phyloP scores from a whole-genome alignment of 2,329 filamentous ascomycete genomes.

The Venturia carpophila region DNA sequence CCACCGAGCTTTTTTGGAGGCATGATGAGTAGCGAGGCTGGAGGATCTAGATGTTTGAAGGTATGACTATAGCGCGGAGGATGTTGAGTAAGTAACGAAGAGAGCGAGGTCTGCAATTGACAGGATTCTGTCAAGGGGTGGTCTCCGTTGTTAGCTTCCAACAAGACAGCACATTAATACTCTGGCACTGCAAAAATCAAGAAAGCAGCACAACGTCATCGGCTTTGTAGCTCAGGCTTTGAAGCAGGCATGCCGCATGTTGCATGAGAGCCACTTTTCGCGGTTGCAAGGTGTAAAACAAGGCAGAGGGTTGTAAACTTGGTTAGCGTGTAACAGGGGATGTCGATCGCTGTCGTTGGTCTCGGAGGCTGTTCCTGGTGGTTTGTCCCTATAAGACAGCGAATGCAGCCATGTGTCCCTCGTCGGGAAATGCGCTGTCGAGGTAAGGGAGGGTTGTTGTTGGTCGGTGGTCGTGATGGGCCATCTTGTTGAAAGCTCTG shows the following conservation, averaged over 20 bases:
- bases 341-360: neutral
- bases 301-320: neutral
- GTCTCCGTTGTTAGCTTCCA: neutral
- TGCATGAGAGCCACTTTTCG: slow-evolving; percentile 5
- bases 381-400: neutral
- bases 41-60: neutral
- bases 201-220: slow-evolving; percentile 6
- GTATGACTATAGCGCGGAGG: too few relatives aligned
- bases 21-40: neutral
- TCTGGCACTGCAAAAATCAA: neutral
- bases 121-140: neutral
- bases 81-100: neutral
- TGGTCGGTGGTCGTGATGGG: too few relatives aligned
- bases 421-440: too few relatives aligned
- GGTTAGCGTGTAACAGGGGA: slow-evolving; percentile 9
- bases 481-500: too few relatives aligned
- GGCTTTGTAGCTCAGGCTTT: neutral
- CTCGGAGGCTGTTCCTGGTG: neutral
- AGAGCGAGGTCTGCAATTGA: neutral
- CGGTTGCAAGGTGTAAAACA: neutral
- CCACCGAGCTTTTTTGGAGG: slow-evolving; percentile 9
- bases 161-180: neutral
- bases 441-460: neutral
- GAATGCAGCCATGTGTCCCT: neutral
- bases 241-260: neutral